A percentile compares a stretch with the other conserved stretches of the same genome.
Evolutionary conservation across 2,329 filamentous ascomycete species (phyloP).

Genomic region (Zasmidium cellare): DNA sequence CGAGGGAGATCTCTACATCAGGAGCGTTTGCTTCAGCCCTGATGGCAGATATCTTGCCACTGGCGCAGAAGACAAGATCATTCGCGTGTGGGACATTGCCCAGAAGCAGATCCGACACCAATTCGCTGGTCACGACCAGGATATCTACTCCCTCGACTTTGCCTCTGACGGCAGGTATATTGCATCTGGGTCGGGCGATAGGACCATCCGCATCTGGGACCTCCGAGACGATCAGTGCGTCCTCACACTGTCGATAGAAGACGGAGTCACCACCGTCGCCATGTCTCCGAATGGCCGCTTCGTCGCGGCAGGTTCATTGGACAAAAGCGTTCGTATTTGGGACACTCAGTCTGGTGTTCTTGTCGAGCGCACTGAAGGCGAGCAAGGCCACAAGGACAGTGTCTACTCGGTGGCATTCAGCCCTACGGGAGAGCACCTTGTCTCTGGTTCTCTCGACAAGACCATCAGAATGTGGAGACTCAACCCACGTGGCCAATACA

Average conservation of each 20-base stretch:
- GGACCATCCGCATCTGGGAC: conserved; percentile 95
- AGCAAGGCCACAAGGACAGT: conserved; percentile 93
- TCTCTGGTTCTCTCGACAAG: conserved; percentile 93
- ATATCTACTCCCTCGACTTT: conserved; percentile 97
- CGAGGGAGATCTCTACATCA: conserved; percentile 90
- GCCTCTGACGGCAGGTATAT: conserved; percentile 91
- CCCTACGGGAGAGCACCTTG: conserved; percentile 86
- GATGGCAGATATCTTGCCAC: conserved; percentile 93
- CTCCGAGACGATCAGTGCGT: conserved; percentile 81
- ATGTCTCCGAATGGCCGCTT: conserved; percentile 94
- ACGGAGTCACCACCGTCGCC: conserved; percentile 95
- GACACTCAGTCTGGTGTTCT: conserved; percentile 83
- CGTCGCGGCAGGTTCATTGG: conserved; percentile 90
- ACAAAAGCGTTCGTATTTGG: conserved; percentile 98
- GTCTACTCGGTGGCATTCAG: conserved; percentile 97
- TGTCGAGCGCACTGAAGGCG: conserved; percentile 86
- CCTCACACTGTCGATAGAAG: conserved; percentile 86
- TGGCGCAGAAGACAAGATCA: conserved; percentile 95
- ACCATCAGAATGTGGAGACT: conserved; percentile 99
- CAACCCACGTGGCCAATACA: conserved; percentile 53
- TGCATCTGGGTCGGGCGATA: conserved; percentile 90
- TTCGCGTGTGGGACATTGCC: conserved; percentile 94
- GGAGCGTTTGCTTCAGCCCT: conserved; percentile 97
- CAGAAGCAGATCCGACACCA: conserved; percentile 82
- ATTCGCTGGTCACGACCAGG: conserved; percentile 96